These are phyloP conservation scores for Trypanosoma cruzi DNA, from an alignment of 208 protist genomes.

Conservation along the genomic window DNA sequence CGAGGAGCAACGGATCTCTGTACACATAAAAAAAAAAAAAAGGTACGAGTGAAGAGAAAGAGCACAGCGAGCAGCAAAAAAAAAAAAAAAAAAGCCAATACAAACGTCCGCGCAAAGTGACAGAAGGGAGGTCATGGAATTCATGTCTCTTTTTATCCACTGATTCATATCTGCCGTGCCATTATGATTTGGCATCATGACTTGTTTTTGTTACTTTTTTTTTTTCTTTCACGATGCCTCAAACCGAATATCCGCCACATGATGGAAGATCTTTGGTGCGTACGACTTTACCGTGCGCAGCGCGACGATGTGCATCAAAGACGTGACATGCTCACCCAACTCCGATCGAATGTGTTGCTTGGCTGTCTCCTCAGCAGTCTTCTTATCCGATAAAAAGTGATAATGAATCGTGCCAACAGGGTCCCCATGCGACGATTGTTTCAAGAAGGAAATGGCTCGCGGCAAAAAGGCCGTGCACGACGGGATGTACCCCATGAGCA, in stretches of 20 bases:
- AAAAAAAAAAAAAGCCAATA: not conserved
- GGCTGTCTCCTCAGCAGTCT: slow-evolving; percentile 28
- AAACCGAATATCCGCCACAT: slow-evolving; percentile 79
- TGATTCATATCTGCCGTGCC: not conserved
- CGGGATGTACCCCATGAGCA: slow-evolving; percentile 93
- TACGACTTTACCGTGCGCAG: slow-evolving; percentile 92
- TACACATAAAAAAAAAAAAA: not conserved
- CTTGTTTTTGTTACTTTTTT: slow-evolving; percentile 1
- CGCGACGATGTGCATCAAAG: slow-evolving; percentile 18
- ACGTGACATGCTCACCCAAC: slow-evolving; percentile 46
- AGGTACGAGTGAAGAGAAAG: not conserved
- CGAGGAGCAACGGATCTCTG: not conserved
- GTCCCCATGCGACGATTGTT: slow-evolving; percentile 17
- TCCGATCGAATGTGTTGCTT: slow-evolving; percentile 47
- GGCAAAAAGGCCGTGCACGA: slow-evolving; percentile 75
- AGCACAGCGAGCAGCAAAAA: not conserved
- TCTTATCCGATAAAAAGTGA: slow-evolving; percentile 82
- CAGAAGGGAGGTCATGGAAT: not conserved
- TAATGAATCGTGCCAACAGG: slow-evolving; percentile 82
- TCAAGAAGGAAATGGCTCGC: slow-evolving; percentile 80
- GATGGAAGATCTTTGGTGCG: slow-evolving; percentile 84
- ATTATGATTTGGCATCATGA: not conserved
- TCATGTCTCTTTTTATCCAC: not conserved
- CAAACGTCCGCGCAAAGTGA: too few relatives aligned
- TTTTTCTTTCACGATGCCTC: slow-evolving; percentile 3